These are phyloP conservation scores for Podaxis sp. DNA, from an alignment of 768 basidiomycete genomes.

Conservation along the genomic window DNA sequence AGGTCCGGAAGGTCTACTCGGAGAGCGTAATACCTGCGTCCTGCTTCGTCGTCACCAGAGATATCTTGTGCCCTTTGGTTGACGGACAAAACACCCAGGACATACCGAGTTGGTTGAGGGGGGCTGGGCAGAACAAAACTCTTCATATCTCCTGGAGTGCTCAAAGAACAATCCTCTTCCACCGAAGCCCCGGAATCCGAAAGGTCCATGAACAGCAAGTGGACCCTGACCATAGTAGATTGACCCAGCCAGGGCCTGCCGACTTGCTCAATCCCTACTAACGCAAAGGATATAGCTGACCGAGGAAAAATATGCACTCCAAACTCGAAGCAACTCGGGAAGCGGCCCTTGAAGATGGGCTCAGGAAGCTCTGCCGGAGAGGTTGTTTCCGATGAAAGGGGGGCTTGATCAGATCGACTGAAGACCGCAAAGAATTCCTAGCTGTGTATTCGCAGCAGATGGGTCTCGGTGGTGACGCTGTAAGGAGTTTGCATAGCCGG, in stretches of 20 bases:
- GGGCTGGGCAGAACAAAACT: neutral
- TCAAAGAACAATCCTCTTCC: neutral
- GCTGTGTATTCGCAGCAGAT: neutral
- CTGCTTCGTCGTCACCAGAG: neutral
- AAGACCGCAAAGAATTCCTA: neutral
- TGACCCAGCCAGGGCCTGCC: neutral
- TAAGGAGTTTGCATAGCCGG: neutral
- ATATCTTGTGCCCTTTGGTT: neutral
- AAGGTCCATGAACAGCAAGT: neutral
- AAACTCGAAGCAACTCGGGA: neutral
- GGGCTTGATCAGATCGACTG: neutral
- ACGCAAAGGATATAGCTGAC: neutral
- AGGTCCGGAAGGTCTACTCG: neutral
- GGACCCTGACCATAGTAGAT: neutral
- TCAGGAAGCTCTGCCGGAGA: neutral
- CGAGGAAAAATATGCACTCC: neutral
- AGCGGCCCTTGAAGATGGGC: neutral
- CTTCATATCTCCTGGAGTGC: neutral
- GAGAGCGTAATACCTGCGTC: neutral
- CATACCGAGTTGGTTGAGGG: neutral
- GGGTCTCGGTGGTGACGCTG: neutral
- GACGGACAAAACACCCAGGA: neutral
- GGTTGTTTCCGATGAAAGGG: neutral
- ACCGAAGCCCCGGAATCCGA: neutral
- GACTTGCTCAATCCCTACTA: neutral